phyloP scores from a whole-genome alignment of 225 moss, liverwort and hornwort species.

The Pleurozium schreberi region DNA sequence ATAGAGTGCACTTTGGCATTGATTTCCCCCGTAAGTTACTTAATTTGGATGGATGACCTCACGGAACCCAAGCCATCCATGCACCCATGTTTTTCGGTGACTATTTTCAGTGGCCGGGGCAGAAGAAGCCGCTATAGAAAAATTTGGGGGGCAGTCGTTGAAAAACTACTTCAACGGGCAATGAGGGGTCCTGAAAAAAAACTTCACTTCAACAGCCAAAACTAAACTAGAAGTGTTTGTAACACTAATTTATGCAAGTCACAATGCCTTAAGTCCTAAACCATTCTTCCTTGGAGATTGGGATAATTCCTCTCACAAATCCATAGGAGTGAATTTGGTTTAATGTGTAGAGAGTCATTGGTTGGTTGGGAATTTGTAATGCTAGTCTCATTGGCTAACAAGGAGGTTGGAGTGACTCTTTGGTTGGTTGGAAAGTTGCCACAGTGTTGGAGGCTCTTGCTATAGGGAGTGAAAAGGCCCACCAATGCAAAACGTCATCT shows the following conservation, averaged over 20 bases:
- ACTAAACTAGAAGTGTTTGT: too few relatives aligned
- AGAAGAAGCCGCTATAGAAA: neutral
- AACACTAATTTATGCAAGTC: neutral
- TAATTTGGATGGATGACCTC: neutral
- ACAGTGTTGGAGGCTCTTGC: accelerated
- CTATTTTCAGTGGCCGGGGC: neutral
- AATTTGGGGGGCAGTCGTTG: neutral
- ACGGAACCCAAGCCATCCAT: neutral
- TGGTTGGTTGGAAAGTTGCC: neutral
- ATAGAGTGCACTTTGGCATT: neutral
- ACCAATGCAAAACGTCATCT: too few relatives aligned
- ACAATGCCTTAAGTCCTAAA: accelerated
- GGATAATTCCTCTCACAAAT: too few relatives aligned
- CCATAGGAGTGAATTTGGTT: too few relatives aligned
- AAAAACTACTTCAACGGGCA: neutral
- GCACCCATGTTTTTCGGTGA: neutral
- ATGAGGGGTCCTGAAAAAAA: neutral
- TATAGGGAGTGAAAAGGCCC: too few relatives aligned
- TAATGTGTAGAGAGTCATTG: neutral
- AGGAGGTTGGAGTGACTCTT: neutral
- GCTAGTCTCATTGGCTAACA: neutral
- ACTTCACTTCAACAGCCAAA: neutral
- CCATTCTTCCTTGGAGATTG: too few relatives aligned
- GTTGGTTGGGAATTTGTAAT: neutral
- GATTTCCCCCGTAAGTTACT: neutral